phyloP scores from a whole-genome alignment of 305 asterid species.

The Andrographis paniculata region DNA sequence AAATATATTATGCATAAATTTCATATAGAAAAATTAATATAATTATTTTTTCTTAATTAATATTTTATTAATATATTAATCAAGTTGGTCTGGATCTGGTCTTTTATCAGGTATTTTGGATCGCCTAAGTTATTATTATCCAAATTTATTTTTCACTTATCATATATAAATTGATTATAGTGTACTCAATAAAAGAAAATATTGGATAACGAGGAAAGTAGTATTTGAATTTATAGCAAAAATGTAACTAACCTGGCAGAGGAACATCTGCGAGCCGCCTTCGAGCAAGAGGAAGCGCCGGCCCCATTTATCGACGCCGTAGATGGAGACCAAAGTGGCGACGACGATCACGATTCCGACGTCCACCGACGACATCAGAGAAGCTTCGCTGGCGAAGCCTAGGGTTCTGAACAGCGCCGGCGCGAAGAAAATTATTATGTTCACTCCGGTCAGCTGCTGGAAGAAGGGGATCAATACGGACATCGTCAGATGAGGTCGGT shows the following conservation, averaged over 20 bases:
- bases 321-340: conserved; percentile 63
- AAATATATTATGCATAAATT: too few species aligned
- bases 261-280: conserved; percentile 72
- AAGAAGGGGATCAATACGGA: conserved; percentile 65
- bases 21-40: too few species aligned
- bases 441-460: conserved; percentile 83
- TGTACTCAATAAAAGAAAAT: too few species aligned
- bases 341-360: conserved; percentile 54
- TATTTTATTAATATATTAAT: too few species aligned
- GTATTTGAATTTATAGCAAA: too few species aligned
- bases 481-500: conserved; percentile 78
- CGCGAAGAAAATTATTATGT: conserved; percentile 73
- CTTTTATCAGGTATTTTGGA: too few species aligned
- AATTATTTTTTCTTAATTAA: too few species aligned
- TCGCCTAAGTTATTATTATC: too few species aligned
- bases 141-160: too few species aligned
- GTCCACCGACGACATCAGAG: conserved; percentile 72
- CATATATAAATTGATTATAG: too few species aligned
- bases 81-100: too few species aligned
- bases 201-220: too few species aligned
- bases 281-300: conserved; percentile 63
- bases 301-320: conserved; percentile 77
- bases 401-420: conserved; percentile 70
- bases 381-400: conserved; percentile 54
- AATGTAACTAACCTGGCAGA: conserved; percentile 84